Conservation (phyloP, 2,329 filamentous ascomycete genomes). For the Colletotrichum sp. region DNA sequence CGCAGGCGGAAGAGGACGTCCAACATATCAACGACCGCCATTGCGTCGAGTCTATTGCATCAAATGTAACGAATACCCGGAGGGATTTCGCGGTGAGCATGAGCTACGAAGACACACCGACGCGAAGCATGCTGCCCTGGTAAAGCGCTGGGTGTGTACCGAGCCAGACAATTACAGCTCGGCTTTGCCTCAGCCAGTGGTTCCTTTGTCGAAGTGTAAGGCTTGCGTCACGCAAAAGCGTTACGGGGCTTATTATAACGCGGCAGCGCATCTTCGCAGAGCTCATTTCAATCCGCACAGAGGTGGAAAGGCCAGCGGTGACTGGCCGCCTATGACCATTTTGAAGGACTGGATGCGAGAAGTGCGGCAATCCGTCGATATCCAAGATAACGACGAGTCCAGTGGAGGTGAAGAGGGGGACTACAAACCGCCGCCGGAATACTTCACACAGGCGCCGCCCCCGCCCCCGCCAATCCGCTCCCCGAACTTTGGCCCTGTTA, state of each 20-base stretch:
- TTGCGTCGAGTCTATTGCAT: conserved; percentile 77
- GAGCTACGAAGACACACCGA: conserved; percentile 75
- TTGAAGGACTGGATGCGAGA: conserved; percentile 67
- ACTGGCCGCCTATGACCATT: conserved; percentile 63
- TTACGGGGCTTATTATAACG: conserved; percentile 65
- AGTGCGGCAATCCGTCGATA: conserved; percentile 53
- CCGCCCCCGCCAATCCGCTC: conserved; percentile 9
- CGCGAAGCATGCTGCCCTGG: conserved; percentile 59
- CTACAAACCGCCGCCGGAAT: conserved; percentile 14
- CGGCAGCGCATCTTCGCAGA: conserved; percentile 61
- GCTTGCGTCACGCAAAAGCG: conserved; percentile 61
- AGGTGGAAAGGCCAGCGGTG: conserved; percentile 61
- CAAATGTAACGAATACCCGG: conserved; percentile 80
- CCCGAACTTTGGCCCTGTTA: background rate
- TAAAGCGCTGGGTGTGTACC: conserved; percentile 61
- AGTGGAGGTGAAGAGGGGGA: conserved; percentile 55
- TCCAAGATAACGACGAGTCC: conserved; percentile 49
- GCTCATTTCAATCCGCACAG: conserved; percentile 62
- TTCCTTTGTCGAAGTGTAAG: conserved; percentile 60
- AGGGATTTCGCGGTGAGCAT: conserved; percentile 90
- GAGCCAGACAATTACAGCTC: conserved; percentile 47
- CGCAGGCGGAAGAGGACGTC: conserved; percentile 40
- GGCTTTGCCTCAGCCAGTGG: conserved; percentile 49
- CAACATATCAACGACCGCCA: conserved; percentile 57
- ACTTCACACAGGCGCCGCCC: conserved; percentile 7